Base-by-base conservation (phyloP, 176 grass and related monocot genomes). In the Carex scoparia region DNA sequence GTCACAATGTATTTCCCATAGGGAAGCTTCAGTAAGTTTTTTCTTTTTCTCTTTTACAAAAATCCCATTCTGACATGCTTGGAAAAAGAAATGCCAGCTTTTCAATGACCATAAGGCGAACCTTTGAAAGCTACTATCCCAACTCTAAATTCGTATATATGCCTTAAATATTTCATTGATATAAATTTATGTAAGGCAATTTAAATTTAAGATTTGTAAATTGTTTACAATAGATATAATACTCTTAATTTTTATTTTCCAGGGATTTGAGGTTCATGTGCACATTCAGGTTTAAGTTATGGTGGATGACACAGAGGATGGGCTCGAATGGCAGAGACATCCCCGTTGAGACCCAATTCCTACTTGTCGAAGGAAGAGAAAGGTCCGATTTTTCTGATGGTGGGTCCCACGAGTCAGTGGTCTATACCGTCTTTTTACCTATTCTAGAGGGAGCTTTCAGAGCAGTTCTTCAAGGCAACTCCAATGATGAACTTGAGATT, bases 281-380 rank as follows among this genome's bases (percentile, higher is more conserved):
- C 87, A 92, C 90, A 38, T 97, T 97, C 79, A 75, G 92, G 76
- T 94, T 97, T 84, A 97, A 97, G 86, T 69, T 94, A 84, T 97
- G 94, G 94, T 97, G 92, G 94, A 94, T 97, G 94, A 94, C 91
- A 19, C 94, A 94, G 84, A 92, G 94, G 68, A 94, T 89, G 94
- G 94, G 94, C 2, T 89, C 86, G 0, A 85, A 55, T 7, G 94
- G 91, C 66, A 82, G 74, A 18, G 90, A 97, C 38, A 70, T 97
- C 61, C 94, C 91, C 7, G 84, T 88, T 33, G 94, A 97, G 83
- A 97, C 94, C 16, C 90, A 97, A 87, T 92, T 97, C 82, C 14
- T 97, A 67, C 69, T 97, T 18, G 85, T 97, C 0, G 91, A 97
- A 87, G 86, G 86, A 9, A 38, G 33, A 0, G 85, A 82, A 16